Evolutionary conservation across 306 rosid genomes (phyloP).

Genomic region (Erythrophleum fordii): DNA sequence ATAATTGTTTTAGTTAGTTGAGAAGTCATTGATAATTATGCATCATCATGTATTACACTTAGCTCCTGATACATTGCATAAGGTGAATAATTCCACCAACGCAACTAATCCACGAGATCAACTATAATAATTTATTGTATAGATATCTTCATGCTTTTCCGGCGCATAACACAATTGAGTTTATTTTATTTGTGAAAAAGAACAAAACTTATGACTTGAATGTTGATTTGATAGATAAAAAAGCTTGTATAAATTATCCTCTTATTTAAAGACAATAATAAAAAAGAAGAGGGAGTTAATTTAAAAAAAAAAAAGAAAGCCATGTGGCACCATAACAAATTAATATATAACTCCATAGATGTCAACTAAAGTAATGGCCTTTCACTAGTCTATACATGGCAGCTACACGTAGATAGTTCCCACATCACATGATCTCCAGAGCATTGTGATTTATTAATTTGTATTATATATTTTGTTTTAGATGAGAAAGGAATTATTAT

Average conservation of each 20-base stretch:
- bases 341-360: not conserved
- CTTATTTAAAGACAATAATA: too few relatives aligned
- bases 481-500: too few relatives aligned
- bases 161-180: not conserved
- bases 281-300: too few relatives aligned
- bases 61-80: constrained; percentile 31
- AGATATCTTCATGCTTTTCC: not conserved
- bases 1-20: not conserved
- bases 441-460: not conserved
- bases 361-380: not conserved
- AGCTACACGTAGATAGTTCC: not conserved
- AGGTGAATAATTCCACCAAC: not conserved
- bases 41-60: not conserved
- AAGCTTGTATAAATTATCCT: too few relatives aligned
- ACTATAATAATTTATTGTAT: not conserved
- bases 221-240: not conserved
- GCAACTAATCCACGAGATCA: not conserved
- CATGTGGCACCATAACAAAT: not conserved
- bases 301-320: too few relatives aligned
- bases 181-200: not conserved
- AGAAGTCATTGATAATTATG: constrained; percentile 9
- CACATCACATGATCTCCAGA: not conserved
- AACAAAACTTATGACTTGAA: not conserved
- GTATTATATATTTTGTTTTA: too few relatives aligned
- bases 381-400: not conserved